phyloP scores from a whole-genome alignment of 2,329 filamentous ascomycete genomes.

The Trichophyton schoenleinii region DNA sequence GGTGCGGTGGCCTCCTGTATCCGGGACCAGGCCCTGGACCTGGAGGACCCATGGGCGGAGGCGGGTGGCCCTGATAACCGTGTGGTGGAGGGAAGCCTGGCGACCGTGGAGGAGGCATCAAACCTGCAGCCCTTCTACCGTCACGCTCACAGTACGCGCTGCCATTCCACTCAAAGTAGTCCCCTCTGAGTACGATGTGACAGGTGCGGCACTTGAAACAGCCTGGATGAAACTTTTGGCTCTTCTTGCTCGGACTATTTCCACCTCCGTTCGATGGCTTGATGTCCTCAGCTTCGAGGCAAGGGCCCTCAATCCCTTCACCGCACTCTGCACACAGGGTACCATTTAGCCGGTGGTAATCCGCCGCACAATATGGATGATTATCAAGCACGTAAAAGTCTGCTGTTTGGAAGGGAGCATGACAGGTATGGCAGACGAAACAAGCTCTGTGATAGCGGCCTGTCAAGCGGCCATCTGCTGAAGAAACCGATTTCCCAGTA shows the following conservation, averaged over 20 bases:
- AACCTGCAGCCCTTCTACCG: slow-evolving; percentile 48
- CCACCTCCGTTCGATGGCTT: neutral
- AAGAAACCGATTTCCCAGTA: slow-evolving; percentile 82
- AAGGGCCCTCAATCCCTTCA: slow-evolving; percentile 82
- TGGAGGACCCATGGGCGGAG: neutral
- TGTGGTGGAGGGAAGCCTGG: slow-evolving; percentile 16
- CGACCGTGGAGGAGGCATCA: slow-evolving; percentile 20
- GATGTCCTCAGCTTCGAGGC: slow-evolving; percentile 61
- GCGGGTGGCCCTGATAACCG: slow-evolving; percentile 13
- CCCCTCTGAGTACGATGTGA: slow-evolving; percentile 57
- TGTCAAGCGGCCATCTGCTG: slow-evolving; percentile 79
- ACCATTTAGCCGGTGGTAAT: slow-evolving; percentile 85
- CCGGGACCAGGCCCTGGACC: neutral
- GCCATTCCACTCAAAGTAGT: slow-evolving; percentile 82
- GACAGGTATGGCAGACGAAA: slow-evolving; percentile 81
- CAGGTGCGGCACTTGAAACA: slow-evolving; percentile 77
- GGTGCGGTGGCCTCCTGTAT: slow-evolving; percentile 2
- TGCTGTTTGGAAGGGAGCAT: slow-evolving; percentile 65
- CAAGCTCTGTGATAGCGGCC: slow-evolving; percentile 92
- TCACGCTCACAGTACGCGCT: slow-evolving; percentile 77
- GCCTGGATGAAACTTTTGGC: slow-evolving; percentile 65
- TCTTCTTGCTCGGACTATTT: neutral
- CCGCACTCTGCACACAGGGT: slow-evolving; percentile 72
- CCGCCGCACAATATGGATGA: slow-evolving; percentile 75
- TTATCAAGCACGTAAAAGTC: slow-evolving; percentile 89